Evolutionary conservation across 2,329 filamentous ascomycete genomes (phyloP).

Genomic region (Akanthomyces muscarius): DNA sequence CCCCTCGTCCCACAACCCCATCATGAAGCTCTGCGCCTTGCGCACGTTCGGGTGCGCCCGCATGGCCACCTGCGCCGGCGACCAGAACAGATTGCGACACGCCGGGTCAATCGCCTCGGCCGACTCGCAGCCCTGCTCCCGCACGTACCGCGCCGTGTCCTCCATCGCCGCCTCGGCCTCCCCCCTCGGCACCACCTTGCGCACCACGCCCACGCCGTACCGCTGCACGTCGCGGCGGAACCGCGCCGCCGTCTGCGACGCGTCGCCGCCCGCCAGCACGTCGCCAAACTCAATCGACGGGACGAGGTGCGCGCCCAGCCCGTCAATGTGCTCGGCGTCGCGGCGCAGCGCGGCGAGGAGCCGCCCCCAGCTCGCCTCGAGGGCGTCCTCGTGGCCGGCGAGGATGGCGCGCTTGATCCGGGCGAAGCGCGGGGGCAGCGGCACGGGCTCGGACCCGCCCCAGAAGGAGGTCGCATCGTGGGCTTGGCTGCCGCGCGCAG

Average conservation of each 20-base stretch:
- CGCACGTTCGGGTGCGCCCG: conserved; percentile 63
- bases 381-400: conserved; percentile 49
- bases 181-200: conserved; percentile 55
- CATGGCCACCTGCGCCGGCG: conserved; percentile 64
- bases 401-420: conserved; percentile 53
- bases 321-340: conserved; percentile 50
- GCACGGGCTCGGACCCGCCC: conserved; percentile 49
- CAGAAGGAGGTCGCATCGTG: conserved; percentile 48
- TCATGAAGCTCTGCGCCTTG: conserved; percentile 60
- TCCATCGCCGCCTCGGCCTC: conserved; percentile 57
- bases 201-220: conserved; percentile 61
- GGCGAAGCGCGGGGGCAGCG: conserved; percentile 55
- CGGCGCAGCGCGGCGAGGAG: conserved; percentile 47
- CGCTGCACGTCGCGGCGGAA: conserved; percentile 57
- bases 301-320: conserved; percentile 48
- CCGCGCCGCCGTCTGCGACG: conserved; percentile 34
- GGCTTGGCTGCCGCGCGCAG: conserved; percentile 19
- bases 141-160: conserved; percentile 53
- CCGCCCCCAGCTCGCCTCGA: conserved; percentile 53
- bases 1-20: conserved; percentile 57
- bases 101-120: conserved; percentile 46
- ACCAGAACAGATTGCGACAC: conserved; percentile 73
- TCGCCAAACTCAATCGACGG: conserved; percentile 53
- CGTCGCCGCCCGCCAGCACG: conserved; percentile 31
- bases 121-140: conserved; percentile 31